A percentile compares a stretch with the other conserved stretches of the same genome.
Conservation (phyloP, 2,329 filamentous ascomycete genomes). For the Colletotrichum noveboracense region DNA sequence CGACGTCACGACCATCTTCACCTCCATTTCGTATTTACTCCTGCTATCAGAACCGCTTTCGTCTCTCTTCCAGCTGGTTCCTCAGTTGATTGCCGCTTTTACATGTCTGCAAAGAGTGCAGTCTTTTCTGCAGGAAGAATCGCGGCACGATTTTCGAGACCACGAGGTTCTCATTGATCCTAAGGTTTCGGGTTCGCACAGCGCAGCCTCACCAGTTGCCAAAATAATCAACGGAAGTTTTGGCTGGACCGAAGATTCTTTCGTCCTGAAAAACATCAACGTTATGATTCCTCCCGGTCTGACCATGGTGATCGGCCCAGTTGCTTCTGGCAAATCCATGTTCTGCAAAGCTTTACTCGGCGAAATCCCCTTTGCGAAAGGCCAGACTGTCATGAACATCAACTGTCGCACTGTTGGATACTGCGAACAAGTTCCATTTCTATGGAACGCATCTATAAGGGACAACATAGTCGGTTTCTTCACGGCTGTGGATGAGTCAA, state of each 20-base stretch:
- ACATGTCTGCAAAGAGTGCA: constrained; percentile 39
- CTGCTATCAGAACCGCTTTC: constrained; percentile 36
- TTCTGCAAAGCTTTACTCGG: constrained; percentile 41
- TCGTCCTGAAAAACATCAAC: constrained; percentile 32
- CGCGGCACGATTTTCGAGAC: constrained; percentile 22
- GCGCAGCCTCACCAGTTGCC: background rate
- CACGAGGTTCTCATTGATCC: background rate
- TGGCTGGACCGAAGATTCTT: constrained; percentile 33
- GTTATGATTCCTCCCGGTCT: constrained; percentile 34
- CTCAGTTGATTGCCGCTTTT: constrained; percentile 32
- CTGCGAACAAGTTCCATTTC: constrained; percentile 37
- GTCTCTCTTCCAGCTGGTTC: constrained; percentile 34
- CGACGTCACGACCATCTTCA: constrained; percentile 34
- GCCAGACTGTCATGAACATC: constrained; percentile 8
- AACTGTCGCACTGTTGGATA: constrained; percentile 27
- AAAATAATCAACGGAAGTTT: constrained; percentile 21
- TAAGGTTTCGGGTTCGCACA: background rate
- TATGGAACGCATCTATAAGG: constrained; percentile 37
- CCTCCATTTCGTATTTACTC: constrained; percentile 35
- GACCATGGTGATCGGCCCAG: constrained; percentile 43
- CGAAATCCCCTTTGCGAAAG: constrained; percentile 25
- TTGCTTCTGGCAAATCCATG: constrained; percentile 45
- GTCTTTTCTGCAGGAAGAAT: constrained; percentile 36
- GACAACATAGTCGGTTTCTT: constrained; percentile 43
- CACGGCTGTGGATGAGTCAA: constrained; percentile 31